Conservation (phyloP, 225 moss, liverwort and hornwort species). For the Climacium dendroides region DNA sequence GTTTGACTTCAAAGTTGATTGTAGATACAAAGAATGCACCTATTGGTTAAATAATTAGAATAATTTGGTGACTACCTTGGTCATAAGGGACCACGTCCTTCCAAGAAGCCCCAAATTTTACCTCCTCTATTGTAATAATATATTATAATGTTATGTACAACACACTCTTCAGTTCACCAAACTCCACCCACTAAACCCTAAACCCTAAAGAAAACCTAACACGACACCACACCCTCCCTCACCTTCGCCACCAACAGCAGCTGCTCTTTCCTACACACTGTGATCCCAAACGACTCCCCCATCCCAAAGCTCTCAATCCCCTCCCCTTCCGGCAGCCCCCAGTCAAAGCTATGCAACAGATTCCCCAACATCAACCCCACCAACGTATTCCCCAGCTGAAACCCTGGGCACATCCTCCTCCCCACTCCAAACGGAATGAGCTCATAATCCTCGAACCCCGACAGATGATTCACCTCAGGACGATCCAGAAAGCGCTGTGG, state of each 20-base stretch:
- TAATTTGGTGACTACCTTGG: not conserved
- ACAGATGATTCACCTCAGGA: not conserved
- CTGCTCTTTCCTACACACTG: not conserved
- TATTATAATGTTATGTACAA: not conserved
- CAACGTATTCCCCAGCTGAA: not conserved
- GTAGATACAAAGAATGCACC: not conserved
- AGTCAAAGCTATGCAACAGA: not conserved
- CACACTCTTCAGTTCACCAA: not conserved
- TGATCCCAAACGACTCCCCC: not conserved
- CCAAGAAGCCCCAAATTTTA: not conserved
- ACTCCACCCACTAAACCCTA: not conserved
- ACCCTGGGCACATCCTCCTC: slow-evolving; percentile 7
- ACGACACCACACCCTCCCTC: not conserved
- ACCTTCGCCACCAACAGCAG: not conserved
- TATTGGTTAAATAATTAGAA: fast-evolving
- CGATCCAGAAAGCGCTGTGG: slow-evolving; percentile 27
- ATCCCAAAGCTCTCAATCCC: not conserved
- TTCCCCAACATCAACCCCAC: not conserved
- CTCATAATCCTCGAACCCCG: not conserved
- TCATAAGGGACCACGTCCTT: fast-evolving
- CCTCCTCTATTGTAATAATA: not conserved
- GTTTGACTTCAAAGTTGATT: not conserved
- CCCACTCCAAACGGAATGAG: slow-evolving; percentile 3
- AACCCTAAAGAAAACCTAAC: not conserved
- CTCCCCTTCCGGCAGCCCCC: not conserved